phyloP scores from a whole-genome alignment of 1,284 basidiomycete genomes.

The Mycena citricolor region DNA sequence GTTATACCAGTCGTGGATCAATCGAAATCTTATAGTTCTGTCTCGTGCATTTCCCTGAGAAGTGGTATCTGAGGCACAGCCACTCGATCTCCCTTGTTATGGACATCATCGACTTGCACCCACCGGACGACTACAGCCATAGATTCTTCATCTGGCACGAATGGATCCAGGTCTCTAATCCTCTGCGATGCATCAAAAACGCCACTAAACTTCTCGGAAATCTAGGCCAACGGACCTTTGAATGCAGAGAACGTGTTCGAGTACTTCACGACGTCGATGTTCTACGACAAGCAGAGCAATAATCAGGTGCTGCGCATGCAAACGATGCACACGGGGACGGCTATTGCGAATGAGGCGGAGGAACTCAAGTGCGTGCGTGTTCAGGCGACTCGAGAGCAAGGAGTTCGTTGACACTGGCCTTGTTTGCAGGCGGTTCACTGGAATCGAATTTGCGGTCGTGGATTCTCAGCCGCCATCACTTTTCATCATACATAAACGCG shows the following conservation, averaged over 20 bases:
- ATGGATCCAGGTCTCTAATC: conserved; percentile 64
- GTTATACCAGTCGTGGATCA: too few relatives aligned
- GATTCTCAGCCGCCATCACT: conserved; percentile 74
- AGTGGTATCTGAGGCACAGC: too few relatives aligned
- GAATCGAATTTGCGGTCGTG: conserved; percentile 80
- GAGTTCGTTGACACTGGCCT: too few relatives aligned
- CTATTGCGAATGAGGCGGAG: conserved; percentile 71
- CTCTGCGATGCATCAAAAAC: conserved; percentile 20
- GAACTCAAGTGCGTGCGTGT: conserved; percentile 65
- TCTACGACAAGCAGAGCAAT: conserved; percentile 88
- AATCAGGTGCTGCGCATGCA: conserved; percentile 89
- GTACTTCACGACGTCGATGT: conserved; percentile 84
- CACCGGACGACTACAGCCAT: conserved; percentile 75
- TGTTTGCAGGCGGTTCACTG: conserved; percentile 84
- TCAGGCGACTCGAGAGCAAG: conserved; percentile 1
- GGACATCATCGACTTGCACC: conserved; percentile 73
- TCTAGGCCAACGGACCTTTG: conserved; percentile 71
- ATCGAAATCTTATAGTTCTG: too few relatives aligned
- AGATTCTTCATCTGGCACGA: conserved; percentile 86
- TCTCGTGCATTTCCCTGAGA: too few relatives aligned
- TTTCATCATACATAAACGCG: conserved; percentile 85
- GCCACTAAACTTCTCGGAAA: conserved; percentile 15
- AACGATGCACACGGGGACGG: conserved; percentile 74
- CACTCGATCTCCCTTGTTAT: too few relatives aligned
- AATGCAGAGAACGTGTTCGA: conserved; percentile 78